Evolutionary conservation across 2,329 filamentous ascomycete genomes (phyloP).

Genomic region (Talaromyces atroroseus): DNA sequence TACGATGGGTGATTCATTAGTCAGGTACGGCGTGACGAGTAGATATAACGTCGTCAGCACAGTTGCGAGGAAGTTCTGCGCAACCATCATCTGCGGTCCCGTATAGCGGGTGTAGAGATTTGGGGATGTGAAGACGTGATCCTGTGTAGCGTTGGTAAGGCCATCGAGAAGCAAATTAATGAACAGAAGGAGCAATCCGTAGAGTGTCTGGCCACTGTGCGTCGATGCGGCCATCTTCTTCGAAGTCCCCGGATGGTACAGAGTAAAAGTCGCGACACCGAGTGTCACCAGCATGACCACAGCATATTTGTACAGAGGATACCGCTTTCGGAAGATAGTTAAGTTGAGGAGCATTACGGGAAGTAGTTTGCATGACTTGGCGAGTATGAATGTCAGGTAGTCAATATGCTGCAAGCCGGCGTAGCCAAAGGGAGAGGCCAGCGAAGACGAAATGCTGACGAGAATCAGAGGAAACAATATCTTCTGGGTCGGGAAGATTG

Average conservation of each 20-base stretch:
- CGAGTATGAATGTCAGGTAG: constrained; percentile 95
- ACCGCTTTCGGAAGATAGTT: constrained; percentile 79
- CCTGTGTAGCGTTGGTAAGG: constrained; percentile 92
- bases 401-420: constrained; percentile 88
- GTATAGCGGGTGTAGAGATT: constrained; percentile 67
- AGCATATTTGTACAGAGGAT: constrained; percentile 93
- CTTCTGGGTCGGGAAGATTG: constrained; percentile 67
- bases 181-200: constrained; percentile 71
- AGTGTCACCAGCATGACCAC: constrained; percentile 87
- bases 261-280: constrained; percentile 90
- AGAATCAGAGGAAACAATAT: constrained; percentile 76
- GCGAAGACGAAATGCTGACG: constrained; percentile 78
- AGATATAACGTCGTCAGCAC: constrained; percentile 72
- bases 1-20: constrained; percentile 57
- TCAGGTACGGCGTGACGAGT: constrained; percentile 65
- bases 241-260: constrained; percentile 66
- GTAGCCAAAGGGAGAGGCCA: constrained; percentile 94
- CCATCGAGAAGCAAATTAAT: constrained; percentile 95
- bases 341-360: constrained; percentile 97
- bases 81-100: constrained; percentile 99
- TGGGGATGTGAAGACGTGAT: constrained; percentile 73
- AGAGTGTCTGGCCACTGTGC: constrained; percentile 60
- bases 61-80: constrained; percentile 85
- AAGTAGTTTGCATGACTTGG: constrained; percentile 97
- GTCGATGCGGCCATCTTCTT: constrained; percentile 50